Percentiles rank a stretch among this genome's conserved stretches.
These are phyloP conservation scores for Magnusiomyces paraingens DNA, from an alignment of 1,139 yeast species.

Conservation along the genomic window DNA sequence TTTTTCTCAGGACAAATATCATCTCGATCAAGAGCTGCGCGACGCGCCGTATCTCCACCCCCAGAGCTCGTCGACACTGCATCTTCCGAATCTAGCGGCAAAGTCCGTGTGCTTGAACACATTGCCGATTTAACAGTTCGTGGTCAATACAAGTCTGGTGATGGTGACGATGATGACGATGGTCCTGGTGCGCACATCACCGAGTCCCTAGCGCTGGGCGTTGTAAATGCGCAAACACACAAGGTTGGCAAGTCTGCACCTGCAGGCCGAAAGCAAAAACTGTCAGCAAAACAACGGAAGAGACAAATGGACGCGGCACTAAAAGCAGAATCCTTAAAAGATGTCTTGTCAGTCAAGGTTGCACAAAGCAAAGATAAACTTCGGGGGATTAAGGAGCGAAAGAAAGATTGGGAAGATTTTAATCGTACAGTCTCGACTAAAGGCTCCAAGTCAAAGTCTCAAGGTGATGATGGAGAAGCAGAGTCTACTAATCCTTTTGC, in stretches of 20 bases:
- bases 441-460: not conserved
- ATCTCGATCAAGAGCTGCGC: constrained; percentile 25
- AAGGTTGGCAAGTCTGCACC: not conserved
- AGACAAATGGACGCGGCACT: constrained; percentile 23
- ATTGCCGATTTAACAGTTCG: constrained; percentile 28
- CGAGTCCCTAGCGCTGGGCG: constrained; percentile 7
- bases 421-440: constrained; percentile 4
- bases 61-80: constrained; percentile 13
- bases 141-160: constrained; percentile 18
- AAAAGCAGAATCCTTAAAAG: constrained; percentile 25
- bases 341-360: constrained; percentile 27
- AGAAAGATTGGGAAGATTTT: constrained; percentile 21
- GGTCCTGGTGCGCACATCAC: not conserved
- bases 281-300: constrained; percentile 19
- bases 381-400: constrained; percentile 21
- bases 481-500: constrained; percentile 2
- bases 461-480: not conserved
- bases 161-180: not conserved
- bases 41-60: constrained; percentile 19
- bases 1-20: constrained; percentile 9
- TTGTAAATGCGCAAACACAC: constrained; percentile 12
- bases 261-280: constrained; percentile 2
- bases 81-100: constrained; percentile 20
- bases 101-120: constrained; percentile 25
- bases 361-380: constrained; percentile 24